A percentile compares a stretch with the other conserved stretches of the same genome.
Evolutionary conservation across 129 eudicot genomes (phyloP).

Genomic region (Lactuca saligna): DNA sequence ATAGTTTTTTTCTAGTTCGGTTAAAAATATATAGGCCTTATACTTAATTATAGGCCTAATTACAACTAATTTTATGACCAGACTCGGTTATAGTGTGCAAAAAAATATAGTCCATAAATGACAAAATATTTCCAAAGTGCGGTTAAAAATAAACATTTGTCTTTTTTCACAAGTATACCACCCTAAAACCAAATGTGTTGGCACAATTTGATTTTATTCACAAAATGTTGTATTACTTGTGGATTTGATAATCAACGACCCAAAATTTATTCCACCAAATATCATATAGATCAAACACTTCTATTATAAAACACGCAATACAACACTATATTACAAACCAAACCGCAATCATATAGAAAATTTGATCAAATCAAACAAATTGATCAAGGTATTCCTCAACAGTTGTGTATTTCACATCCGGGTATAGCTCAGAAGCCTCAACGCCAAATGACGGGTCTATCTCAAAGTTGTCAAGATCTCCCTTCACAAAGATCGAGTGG

Average conservation of each 20-base stretch:
- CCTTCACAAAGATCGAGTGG: slow-evolving; percentile 63
- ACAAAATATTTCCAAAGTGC: no score
- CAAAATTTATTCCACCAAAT: slow-evolving; percentile 9
- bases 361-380: slow-evolving; percentile 43
- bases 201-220: not conserved
- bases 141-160: no score
- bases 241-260: not conserved
- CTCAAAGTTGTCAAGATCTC: slow-evolving; percentile 64
- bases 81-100: no score
- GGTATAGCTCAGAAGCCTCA: slow-evolving; percentile 84
- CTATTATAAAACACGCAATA: slow-evolving; percentile 13
- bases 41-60: no score
- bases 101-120: no score
- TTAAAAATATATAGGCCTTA: no score
- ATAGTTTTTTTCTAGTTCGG: no score
- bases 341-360: not conserved
- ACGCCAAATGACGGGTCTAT: slow-evolving; percentile 63
- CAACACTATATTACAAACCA: not conserved
- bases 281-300: not conserved
- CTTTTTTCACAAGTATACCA: no score
- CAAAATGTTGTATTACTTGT: not conserved
- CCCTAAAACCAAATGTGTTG: not conserved
- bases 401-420: slow-evolving; percentile 73
- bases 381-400: slow-evolving; percentile 66
- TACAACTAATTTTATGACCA: no score